Evolutionary conservation across 2,329 filamentous ascomycete genomes (phyloP).

Genomic region (Dryadomyces sulphureus): DNA sequence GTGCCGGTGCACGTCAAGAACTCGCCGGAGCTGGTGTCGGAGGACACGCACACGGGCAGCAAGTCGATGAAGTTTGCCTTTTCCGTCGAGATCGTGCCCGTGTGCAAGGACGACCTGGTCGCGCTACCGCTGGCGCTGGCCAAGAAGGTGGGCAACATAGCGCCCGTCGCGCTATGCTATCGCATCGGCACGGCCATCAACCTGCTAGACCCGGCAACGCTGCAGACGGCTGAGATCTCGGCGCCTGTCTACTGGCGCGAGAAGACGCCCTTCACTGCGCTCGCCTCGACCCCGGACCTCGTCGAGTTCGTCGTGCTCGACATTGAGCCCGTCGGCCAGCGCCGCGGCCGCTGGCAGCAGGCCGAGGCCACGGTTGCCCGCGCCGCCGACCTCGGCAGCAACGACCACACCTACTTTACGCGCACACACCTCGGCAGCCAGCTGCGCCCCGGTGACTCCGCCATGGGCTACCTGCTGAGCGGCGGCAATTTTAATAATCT

Average conservation of each 20-base stretch:
- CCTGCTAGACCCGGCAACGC: conserved; percentile 75
- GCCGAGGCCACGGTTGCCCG: conserved; percentile 81
- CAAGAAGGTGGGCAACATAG: conserved; percentile 76
- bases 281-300: conserved; percentile 73
- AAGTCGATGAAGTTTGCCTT: conserved; percentile 93
- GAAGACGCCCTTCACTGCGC: conserved; percentile 58
- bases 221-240: conserved; percentile 79
- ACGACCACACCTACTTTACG: conserved; percentile 78
- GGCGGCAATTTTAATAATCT: conserved; percentile 88
- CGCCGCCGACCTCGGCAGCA: conserved; percentile 71
- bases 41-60: conserved; percentile 79
- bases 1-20: conserved; percentile 44
- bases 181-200: conserved; percentile 82
- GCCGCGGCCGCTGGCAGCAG: conserved; percentile 69
- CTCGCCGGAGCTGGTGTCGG: conserved; percentile 64
- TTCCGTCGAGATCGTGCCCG: conserved; percentile 77
- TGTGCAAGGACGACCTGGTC: conserved; percentile 97
- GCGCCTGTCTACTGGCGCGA: conserved; percentile 73
- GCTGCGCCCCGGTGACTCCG: conserved; percentile 78
- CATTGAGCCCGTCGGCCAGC: conserved; percentile 63
- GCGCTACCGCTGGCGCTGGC: conserved; percentile 81
- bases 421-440: conserved; percentile 80
- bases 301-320: conserved; percentile 93
- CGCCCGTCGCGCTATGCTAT: conserved; percentile 72
- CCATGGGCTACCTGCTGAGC: conserved; percentile 82